phyloP scores from a whole-genome alignment of 768 basidiomycete genomes.

The Termitomyces sp. region DNA sequence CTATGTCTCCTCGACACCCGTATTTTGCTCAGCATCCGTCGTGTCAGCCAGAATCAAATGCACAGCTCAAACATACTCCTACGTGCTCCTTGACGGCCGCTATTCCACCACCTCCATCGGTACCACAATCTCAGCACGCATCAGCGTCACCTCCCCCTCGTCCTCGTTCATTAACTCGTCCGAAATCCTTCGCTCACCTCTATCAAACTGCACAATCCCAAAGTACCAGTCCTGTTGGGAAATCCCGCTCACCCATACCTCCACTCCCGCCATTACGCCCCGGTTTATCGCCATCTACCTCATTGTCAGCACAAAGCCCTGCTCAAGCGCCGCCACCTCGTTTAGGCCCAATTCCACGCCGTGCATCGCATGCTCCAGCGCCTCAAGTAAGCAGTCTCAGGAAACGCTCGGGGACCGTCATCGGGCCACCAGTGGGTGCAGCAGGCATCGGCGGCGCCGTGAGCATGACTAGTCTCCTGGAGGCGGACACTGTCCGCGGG shows the following conservation, averaged over 20 bases:
- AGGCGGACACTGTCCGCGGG: conserved; percentile 9
- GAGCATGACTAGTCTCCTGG: conserved; percentile 16
- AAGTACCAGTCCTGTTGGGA: conserved; percentile 16
- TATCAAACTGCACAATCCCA: conserved; percentile 11
- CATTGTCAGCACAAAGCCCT: conserved; percentile 1
- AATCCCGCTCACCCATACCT: conserved; percentile 3
- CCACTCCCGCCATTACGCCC: conserved; percentile 2
- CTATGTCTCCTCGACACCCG: conserved; percentile 19
- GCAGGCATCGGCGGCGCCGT: conserved; percentile 16
- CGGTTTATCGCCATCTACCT: conserved; percentile 2
- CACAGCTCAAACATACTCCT: conserved; percentile 15
- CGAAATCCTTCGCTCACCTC: conserved; percentile 13
- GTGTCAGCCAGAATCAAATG: conserved; percentile 18
- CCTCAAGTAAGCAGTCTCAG: conserved; percentile 19
- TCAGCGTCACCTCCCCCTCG: conserved; percentile 1
- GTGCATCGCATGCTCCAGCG: conserved; percentile 21
- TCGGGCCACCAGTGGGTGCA: conserved; percentile 16
- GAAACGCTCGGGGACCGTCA: conserved; percentile 26
- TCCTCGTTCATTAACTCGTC: conserved; percentile 5
- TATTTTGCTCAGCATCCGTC: conserved; percentile 9
- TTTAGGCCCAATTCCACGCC: conserved; percentile 17
- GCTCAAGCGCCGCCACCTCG: conserved; percentile 1
- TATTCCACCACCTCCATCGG: conserved; percentile 5
- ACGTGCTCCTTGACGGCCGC: conserved; percentile 6
- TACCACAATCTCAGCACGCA: neutral